A percentile compares a stretch with the other conserved stretches of the same genome.
Conservation (phyloP, 495 filamentous ascomycete genomes). For the Lasiosphaeriaceae sp. region DNA sequence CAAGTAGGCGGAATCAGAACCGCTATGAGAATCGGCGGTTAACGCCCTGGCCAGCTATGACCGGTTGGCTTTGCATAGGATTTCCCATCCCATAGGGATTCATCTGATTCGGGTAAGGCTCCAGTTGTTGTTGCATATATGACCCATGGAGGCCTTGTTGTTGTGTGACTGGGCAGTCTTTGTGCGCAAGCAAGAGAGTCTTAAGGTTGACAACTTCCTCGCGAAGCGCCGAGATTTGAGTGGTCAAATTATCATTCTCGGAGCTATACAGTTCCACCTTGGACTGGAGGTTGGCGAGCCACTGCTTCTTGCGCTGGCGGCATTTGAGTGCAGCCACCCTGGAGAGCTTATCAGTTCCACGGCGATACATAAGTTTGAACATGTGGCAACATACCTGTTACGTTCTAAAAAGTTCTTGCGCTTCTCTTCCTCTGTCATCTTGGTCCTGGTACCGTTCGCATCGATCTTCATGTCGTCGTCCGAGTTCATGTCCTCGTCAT, state of each 20-base stretch:
- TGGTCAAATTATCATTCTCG: slow-evolving; percentile 85
- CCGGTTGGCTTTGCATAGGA: slow-evolving; percentile 48
- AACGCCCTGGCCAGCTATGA: slow-evolving; percentile 53
- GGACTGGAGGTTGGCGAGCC: slow-evolving; percentile 89
- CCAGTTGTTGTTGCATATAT: slow-evolving; percentile 55
- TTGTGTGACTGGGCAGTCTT: slow-evolving; percentile 92
- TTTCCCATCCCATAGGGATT: slow-evolving; percentile 70
- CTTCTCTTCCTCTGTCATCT: slow-evolving; percentile 99
- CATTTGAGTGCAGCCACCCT: slow-evolving; percentile 97
- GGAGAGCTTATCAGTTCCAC: slow-evolving; percentile 23
- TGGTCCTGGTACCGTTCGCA: slow-evolving; percentile 52
- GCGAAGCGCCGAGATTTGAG: slow-evolving; percentile 75
- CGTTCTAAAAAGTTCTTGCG: slow-evolving; percentile 95
- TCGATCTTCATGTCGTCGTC: slow-evolving; percentile 51
- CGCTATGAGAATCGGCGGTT: slow-evolving; percentile 49
- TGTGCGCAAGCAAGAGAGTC: slow-evolving; percentile 88
- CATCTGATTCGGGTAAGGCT: slow-evolving; percentile 54
- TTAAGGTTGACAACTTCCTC: slow-evolving; percentile 96
- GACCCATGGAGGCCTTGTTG: slow-evolving; percentile 68
- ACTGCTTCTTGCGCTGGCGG: slow-evolving; percentile 97
- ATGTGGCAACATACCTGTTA: slow-evolving; percentile 68
- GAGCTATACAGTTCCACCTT: slow-evolving; percentile 90
- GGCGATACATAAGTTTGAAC: background rate
- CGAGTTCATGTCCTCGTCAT: slow-evolving; percentile 32
- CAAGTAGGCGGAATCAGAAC: background rate